These are phyloP conservation scores for Pythium vanterpoolii DNA, from an alignment of 352 stramenopile genomes.

Conservation along the genomic window DNA sequence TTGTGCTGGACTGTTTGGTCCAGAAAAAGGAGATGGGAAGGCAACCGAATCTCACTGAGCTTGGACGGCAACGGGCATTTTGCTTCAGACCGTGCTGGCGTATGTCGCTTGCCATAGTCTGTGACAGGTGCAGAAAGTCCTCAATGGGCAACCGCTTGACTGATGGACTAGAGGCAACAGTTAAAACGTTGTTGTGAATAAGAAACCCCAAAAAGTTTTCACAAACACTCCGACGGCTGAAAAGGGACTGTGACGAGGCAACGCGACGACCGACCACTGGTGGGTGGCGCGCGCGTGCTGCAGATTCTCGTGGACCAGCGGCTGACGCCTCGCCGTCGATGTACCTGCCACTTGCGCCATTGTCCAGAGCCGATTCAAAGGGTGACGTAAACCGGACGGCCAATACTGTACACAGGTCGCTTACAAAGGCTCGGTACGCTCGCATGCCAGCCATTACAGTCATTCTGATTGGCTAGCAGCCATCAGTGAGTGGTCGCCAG, in stretches of 20 bases:
- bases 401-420: not conserved
- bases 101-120: constrained; percentile 13
- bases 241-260: constrained; percentile 14
- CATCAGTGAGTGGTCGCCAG: not conserved
- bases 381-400: constrained; percentile 7
- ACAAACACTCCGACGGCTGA: not conserved
- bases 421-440: not conserved
- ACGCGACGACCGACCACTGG: not conserved
- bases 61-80: constrained; percentile 18
- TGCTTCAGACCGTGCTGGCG: constrained; percentile 6
- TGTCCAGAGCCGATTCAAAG: not conserved
- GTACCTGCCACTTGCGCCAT: constrained; percentile 20
- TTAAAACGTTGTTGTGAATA: too few species aligned
- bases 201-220: too few species aligned
- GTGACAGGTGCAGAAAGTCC: constrained; percentile 8
- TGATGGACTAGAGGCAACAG: not conserved
- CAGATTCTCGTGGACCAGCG: not conserved
- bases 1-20: not conserved
- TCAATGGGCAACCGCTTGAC: constrained; percentile 3
- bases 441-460: too few species aligned
- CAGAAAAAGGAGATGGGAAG: not conserved
- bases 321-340: constrained; percentile 16
- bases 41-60: constrained; percentile 22
- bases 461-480: not conserved
- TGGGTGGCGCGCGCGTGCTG: constrained; percentile 1